These are phyloP conservation scores for Claviceps paspali DNA, from an alignment of 2,329 filamentous ascomycete species.

Conservation along the genomic window DNA sequence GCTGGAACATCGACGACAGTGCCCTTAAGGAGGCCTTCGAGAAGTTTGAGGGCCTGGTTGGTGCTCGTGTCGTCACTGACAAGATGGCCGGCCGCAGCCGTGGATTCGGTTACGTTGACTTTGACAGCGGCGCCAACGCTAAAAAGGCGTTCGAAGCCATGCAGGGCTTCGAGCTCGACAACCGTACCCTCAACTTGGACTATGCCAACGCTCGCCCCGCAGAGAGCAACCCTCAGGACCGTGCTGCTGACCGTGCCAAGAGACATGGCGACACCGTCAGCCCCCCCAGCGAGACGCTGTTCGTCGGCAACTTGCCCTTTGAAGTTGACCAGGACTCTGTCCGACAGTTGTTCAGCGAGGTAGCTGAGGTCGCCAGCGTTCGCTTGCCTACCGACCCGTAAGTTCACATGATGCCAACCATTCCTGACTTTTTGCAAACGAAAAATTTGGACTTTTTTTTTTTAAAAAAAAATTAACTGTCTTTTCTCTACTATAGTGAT, in stretches of 20 bases:
- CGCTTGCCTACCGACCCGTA: constrained; percentile 75
- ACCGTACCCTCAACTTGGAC: constrained; percentile 63
- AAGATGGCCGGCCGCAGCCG: constrained; percentile 68
- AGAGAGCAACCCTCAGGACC: constrained; percentile 34
- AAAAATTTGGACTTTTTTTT: no score
- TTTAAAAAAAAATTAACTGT: constrained; percentile 3
- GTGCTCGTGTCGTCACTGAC: constrained; percentile 72
- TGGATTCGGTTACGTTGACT: constrained; percentile 91
- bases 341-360: constrained; percentile 56
- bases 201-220: constrained; percentile 54
- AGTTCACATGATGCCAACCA: constrained; percentile 16
- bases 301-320: constrained; percentile 84
- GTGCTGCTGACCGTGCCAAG: constrained; percentile 48
- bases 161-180: constrained; percentile 60
- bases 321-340: constrained; percentile 64
- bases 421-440: no score
- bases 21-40: constrained; percentile 70
- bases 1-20: constrained; percentile 81
- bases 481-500: constrained; percentile 33
- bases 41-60: constrained; percentile 55
- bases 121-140: constrained; percentile 50
- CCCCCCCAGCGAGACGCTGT: constrained; percentile 73
- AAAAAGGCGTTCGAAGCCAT: constrained; percentile 59
- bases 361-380: constrained; percentile 58
- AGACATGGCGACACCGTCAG: constrained; percentile 67